These are phyloP conservation scores for Xylaria sp. DNA, from an alignment of 2,329 filamentous ascomycete species.

Conservation along the genomic window DNA sequence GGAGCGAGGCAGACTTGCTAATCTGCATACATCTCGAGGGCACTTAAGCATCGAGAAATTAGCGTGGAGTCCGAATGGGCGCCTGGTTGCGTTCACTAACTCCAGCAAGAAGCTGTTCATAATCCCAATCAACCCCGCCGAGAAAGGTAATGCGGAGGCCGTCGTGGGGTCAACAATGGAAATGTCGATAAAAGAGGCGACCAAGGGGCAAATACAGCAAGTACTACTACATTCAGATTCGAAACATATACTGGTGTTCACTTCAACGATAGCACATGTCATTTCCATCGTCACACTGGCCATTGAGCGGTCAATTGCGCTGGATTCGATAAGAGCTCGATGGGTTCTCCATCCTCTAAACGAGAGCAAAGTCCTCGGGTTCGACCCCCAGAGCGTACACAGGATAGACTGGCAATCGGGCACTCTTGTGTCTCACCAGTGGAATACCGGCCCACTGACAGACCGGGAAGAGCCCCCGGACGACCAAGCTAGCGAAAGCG, in stretches of 20 bases:
- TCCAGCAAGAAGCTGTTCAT: slow-evolving; percentile 2
- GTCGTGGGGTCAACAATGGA: background rate
- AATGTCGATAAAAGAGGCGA: background rate
- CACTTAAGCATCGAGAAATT: background rate
- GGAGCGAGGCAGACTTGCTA: background rate
- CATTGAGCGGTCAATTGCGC: background rate
- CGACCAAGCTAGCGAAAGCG: background rate
- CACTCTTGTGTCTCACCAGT: too few relatives aligned
- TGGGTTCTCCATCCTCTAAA: background rate
- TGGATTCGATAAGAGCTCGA: background rate
- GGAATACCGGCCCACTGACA: background rate
- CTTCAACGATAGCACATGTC: background rate
- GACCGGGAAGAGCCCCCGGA: background rate
- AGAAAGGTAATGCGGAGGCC: background rate
- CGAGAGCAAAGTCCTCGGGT: background rate
- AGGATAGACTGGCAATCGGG: background rate
- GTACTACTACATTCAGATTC: background rate
- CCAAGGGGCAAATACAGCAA: background rate
- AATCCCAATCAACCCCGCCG: background rate
- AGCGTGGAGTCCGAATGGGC: background rate
- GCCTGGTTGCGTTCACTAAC: background rate
- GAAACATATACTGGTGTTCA: background rate
- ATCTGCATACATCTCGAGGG: background rate
- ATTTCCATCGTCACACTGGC: background rate
- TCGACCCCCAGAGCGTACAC: background rate